Evolutionary conservation across 2,329 filamentous ascomycete genomes (phyloP), one percentile per base, ranked within the genome.

Genomic region (Tolypocladium amazonense): DNA sequence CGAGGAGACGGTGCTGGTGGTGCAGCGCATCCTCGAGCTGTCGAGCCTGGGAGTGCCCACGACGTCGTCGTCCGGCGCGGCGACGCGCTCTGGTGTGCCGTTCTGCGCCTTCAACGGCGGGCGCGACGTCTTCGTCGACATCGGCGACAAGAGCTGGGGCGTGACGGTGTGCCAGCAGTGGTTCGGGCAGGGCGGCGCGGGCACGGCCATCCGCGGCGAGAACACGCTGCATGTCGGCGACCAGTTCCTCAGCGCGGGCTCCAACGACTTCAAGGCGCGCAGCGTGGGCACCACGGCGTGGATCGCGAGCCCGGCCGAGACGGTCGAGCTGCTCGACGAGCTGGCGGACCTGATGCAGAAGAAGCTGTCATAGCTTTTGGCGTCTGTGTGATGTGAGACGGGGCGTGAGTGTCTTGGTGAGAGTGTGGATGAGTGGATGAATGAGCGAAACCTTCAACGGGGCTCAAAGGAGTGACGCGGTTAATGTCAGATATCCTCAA

Each of bases 61-160:
- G n/a, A 11, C 11, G 43, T n/a, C 43, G 43, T 8, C 15, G 39
- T 15, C 39, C 41, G 41, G 56, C 60, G 25, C 60, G 59, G 65
- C 52, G 59, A 61, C 61, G 65, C 15, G 20, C 18, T 1, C 3
- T 4, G 66, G 65, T 70, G 77, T 99, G 38, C 94, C 94, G 0
- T 99, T 97, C 70, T 99, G 94, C 71, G 94, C 94, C 27, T 99
- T 99, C 79, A 99, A 99, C 73, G 94, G 93, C 58, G 94, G 94
- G 14, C 93, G 94, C 63, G 94, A 99, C 72, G 92, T 97, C 50
- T 99, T 99, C 74, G 92, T 99, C 58, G 94, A 99, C 72, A 97
- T 99, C 69, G 94, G 94, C 59, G 94, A 99, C 76, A 99, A 99
- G 77, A 92, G 88, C 58, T 96, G 92, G 89, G 94, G 94, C 64